Evolutionary conservation across 805 yeast species (phyloP), one percentile per base, ranked within the genome.

Genomic region (Danielia reshetovae): DNA sequence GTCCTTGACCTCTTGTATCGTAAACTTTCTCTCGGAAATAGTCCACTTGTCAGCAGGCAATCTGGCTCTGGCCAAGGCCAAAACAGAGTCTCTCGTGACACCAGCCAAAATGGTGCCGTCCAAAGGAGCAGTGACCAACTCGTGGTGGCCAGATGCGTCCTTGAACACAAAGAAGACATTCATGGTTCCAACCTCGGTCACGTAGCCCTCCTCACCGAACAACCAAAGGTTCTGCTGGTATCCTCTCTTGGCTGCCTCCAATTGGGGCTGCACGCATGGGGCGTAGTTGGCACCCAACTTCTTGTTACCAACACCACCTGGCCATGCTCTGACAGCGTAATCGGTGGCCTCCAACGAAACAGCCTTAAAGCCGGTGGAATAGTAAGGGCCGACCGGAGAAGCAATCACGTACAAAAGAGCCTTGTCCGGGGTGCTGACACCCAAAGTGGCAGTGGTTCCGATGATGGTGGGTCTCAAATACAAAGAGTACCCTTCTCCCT

Each of bases 171-270:
- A 80, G 68, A 93, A 90, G 29, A 75, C 90, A 65, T 90, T 90
- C 97, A 90, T 93, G 39, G 97, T 88, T 48, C 98, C 98, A 38
- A 87, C 97, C 70, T 90, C 97, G 48, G 97, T 90, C 52, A 90
- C 78, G 60, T 77, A 60, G n/a, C 49, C 73, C 59, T 90, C 90
- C 38, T 84, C 86, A 42, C 96, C 96, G 53, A 90, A 90, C 53
- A 90, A 72, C 98, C 97, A 90, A 60, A 90, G 70, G 72, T 90
- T 90, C 68, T 93, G 97, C 61, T 86, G 95, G 71, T 79, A 89
- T 28, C 98, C 98, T 63, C 89, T 79, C 16, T 71, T 55, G 36
- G 96, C 95, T 33, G 97, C 96, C 66, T 85, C 82, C 51, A 75
- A 70, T 68, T 87, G 96, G 21, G 97, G 97, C 57, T 75, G 72